A percentile compares a stretch with the other conserved stretches of the same genome.
Evolutionary conservation across 2,329 filamentous ascomycete genomes (phyloP).

Genomic region (Neofusicoccum cordaticola): DNA sequence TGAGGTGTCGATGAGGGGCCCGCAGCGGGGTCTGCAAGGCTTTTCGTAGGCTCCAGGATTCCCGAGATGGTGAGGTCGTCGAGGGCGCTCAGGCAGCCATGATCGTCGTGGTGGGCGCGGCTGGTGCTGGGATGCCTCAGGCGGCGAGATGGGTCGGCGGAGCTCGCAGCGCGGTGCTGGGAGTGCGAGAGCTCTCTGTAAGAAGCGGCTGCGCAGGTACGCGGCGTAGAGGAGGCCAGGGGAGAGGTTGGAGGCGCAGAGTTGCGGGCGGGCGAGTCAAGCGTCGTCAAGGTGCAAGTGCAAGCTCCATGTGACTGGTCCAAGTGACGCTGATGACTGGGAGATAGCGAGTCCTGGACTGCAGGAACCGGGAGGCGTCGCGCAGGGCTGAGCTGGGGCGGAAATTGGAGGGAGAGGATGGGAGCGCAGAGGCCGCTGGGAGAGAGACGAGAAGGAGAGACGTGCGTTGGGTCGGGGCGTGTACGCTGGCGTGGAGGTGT

Average conservation of each 20-base stretch:
- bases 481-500: constrained; percentile 7
- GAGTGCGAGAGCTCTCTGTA: neutral
- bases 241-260: neutral
- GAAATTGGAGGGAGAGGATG: constrained; percentile 2
- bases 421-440: neutral
- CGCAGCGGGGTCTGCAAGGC: constrained; percentile 5
- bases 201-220: constrained; percentile 6
- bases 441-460: constrained; percentile 11
- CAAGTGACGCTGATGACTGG: constrained; percentile 16
- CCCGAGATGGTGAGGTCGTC: neutral
- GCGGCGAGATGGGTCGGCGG: constrained; percentile 7
- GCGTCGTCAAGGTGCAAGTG: constrained; percentile 9
- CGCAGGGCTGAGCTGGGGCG: neutral
- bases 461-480: constrained; percentile 10
- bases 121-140: constrained; percentile 9
- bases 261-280: constrained; percentile 2
- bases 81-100: constrained; percentile 17
- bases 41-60: constrained; percentile 16
- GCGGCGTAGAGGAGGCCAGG: constrained; percentile 3
- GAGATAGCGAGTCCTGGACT: neutral
- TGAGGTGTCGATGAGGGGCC: neutral
- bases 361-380: neutral
- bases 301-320: constrained; percentile 18
- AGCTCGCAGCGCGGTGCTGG: neutral
- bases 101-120: neutral